Evolutionary conservation across 495 filamentous ascomycete species (phyloP), one percentile per base, ranked within the genome.

Genomic region (Aspergillus saccharolyticus): DNA sequence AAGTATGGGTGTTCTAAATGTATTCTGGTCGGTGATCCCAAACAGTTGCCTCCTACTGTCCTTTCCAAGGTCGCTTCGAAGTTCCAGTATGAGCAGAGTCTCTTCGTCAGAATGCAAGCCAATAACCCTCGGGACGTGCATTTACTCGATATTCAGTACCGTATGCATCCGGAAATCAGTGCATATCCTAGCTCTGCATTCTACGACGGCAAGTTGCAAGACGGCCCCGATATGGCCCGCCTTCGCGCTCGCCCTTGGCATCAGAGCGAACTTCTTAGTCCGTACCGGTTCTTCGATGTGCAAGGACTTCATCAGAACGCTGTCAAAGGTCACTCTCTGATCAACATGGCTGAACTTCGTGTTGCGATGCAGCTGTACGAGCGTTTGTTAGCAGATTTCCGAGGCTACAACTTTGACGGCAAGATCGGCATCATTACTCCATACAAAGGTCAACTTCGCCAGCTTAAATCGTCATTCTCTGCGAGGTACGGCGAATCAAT

Each of bases 1-100:
- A 98, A 98, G 71, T 98, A 97, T 64, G 94, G 94, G 19, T 96
- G 91, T 69, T 87, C 89, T 15, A 97, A 97, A 70, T 97, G 95
- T 72, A 90, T 98, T 56, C 84, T 98, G 28, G 94, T 98, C 22
- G 94, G 94, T 74, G 94, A 98, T 75, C 94, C 94, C 0, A 96
- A 98, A 66, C 94, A 98, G 66, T 75, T 98, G 59, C 94, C 94
- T 4, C 94, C 94, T 2, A 98, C 94, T 1, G 94, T 98, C 24
- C 80, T 98, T 21, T 97, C 95, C 16, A 87, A 89, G 63, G 91
- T 92, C 63, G 94, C 95, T 16, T 90, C 91, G 15, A 83, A 86
- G 44, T 97, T 92, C 71, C 89, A 92, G 59, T 98, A 97, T 73
- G 95, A 97, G 66, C 93, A 97, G 75, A 96, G 90, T 77, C 78